Percentiles rank a stretch among this genome's conserved stretches.
Conservation (phyloP, 495 filamentous ascomycete genomes). For the Penicillium soppii region DNA sequence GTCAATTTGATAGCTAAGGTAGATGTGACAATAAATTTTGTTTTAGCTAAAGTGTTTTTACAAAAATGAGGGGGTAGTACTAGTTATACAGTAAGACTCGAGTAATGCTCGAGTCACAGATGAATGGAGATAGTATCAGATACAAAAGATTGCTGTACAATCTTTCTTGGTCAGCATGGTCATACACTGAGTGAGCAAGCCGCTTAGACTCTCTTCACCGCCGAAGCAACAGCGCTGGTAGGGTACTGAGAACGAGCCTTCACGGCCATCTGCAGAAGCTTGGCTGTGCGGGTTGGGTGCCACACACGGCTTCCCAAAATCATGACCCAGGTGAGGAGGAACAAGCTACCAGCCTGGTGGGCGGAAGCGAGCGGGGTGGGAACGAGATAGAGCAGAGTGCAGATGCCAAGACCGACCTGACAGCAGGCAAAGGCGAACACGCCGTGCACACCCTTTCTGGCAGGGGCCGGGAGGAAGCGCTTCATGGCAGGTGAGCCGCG, state of each 20-base stretch:
- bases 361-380: conserved; percentile 83
- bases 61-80: conserved; percentile 4
- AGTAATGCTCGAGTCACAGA: not conserved
- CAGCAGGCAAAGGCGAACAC: conserved; percentile 78
- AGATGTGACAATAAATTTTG: not conserved
- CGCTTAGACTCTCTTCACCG: conserved; percentile 29
- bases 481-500: conserved; percentile 61
- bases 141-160: conserved; percentile 4
- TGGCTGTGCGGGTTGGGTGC: conserved; percentile 51
- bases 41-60: conserved; percentile 7
- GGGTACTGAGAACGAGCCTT: conserved; percentile 36
- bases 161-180: conserved; percentile 14
- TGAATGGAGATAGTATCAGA: conserved; percentile 32
- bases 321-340: conserved; percentile 77
- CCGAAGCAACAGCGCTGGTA: conserved; percentile 24
- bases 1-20: not conserved
- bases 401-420: conserved; percentile 84
- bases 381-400: conserved; percentile 88
- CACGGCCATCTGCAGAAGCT: conserved; percentile 45
- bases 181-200: conserved; percentile 9
- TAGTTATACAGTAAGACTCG: conserved; percentile 14
- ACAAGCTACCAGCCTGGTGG: conserved; percentile 89
- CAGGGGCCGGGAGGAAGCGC: conserved; percentile 61
- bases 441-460: conserved; percentile 70
- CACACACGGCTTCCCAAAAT: conserved; percentile 67